Evolutionary conservation across 1,139 yeast species (phyloP).

Genomic region (Hansenula sp.): DNA sequence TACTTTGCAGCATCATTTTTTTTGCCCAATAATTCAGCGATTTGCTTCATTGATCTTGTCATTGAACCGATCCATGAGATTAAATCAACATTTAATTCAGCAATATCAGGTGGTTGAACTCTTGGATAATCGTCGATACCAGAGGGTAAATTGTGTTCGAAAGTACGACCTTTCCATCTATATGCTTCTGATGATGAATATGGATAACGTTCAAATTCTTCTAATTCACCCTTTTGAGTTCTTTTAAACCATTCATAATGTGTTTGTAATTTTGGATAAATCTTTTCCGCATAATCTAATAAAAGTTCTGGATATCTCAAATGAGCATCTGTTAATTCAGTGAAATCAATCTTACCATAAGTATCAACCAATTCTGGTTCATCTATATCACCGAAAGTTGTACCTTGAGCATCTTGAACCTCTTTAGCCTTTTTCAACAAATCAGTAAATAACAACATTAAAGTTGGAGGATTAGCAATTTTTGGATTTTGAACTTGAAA

Average conservation of each 20-base stretch:
- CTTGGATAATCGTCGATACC: slow-evolving; percentile 97
- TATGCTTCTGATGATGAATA: slow-evolving; percentile 59
- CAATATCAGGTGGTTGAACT: slow-evolving; percentile 73
- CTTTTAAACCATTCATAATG: slow-evolving; percentile 86
- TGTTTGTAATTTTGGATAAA: slow-evolving; percentile 71
- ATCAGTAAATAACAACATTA: slow-evolving; percentile 74
- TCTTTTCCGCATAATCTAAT: slow-evolving; percentile 52
- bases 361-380: slow-evolving; percentile 18
- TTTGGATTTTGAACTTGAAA: slow-evolving; percentile 85
- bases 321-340: slow-evolving; percentile 45
- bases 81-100: slow-evolving; percentile 88
- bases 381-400: slow-evolving; percentile 19
- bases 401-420: slow-evolving; percentile 11
- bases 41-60: slow-evolving; percentile 75
- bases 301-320: slow-evolving; percentile 61
- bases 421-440: slow-evolving; percentile 48
- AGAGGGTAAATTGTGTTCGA: slow-evolving; percentile 82
- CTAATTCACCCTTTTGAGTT: slow-evolving; percentile 74
- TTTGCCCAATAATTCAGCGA: slow-evolving; percentile 64
- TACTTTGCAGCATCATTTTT: slow-evolving; percentile 55
- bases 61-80: slow-evolving; percentile 92
- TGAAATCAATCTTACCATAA: slow-evolving; percentile 21
- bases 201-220: slow-evolving; percentile 66
- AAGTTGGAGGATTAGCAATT: slow-evolving; percentile 94
- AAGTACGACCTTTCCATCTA: slow-evolving; percentile 92